Conservation (phyloP, 2,329 filamentous ascomycete genomes). For the Monosporascus sp. region DNA sequence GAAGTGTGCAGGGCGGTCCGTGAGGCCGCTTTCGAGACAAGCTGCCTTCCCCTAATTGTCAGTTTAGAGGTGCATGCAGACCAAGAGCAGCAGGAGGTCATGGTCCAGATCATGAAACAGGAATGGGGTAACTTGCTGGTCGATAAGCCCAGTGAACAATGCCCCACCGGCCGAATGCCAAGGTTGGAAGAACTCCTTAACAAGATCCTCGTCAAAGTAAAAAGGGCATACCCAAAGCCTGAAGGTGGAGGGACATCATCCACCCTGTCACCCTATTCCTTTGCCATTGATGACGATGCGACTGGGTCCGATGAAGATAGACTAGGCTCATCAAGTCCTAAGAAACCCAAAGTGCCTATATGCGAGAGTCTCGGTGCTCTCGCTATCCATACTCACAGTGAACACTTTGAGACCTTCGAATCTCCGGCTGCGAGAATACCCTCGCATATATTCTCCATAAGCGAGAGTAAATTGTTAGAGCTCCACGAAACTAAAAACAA, state of each 20-base stretch:
- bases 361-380: conserved; percentile 67
- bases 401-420: conserved; percentile 70
- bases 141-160: conserved; percentile 47
- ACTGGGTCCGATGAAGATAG: conserved; percentile 42
- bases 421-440: conserved; percentile 57
- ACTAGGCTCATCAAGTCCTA: conserved; percentile 21
- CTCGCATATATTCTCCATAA: conserved; percentile 80
- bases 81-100: conserved; percentile 77
- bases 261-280: conserved; percentile 22
- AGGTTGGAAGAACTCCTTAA: conserved; percentile 65
- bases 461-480: conserved; percentile 68
- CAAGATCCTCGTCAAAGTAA: conserved; percentile 83
- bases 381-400: conserved; percentile 82
- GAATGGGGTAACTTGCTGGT: conserved; percentile 76
- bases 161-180: conserved; percentile 55
- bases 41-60: conserved; percentile 78
- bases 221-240: conserved; percentile 41
- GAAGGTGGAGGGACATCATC: conserved; percentile 28
- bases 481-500: conserved; percentile 58
- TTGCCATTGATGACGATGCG: conserved; percentile 31
- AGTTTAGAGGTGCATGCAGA: conserved; percentile 89
- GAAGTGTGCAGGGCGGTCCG: conserved; percentile 78
- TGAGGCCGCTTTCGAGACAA: conserved; percentile 71
- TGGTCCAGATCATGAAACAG: conserved; percentile 91
- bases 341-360: conserved; percentile 55